Evolutionary conservation across 2,329 filamentous ascomycete species (phyloP).

Genomic region (Fusarium nodosum): DNA sequence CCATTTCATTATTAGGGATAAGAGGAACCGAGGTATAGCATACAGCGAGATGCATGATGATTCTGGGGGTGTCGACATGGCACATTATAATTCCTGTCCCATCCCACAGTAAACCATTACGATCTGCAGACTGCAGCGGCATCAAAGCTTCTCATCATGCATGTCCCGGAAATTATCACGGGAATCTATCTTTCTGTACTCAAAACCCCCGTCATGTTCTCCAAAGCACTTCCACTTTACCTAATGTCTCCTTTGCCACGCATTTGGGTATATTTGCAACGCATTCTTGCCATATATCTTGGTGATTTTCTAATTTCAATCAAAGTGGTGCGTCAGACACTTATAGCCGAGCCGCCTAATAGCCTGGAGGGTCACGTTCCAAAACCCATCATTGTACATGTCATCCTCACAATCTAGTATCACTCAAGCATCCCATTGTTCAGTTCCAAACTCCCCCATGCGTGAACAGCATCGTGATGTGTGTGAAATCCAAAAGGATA

Average conservation of each 20-base stretch:
- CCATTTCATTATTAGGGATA: background rate
- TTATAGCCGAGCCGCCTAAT: background rate
- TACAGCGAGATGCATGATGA: background rate
- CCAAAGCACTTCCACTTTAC: background rate
- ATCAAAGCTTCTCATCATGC: conserved; percentile 5
- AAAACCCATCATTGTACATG: background rate
- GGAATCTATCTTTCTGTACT: background rate
- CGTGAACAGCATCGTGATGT: no score
- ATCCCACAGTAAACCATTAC: background rate
- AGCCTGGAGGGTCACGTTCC: background rate
- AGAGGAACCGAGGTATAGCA: background rate
- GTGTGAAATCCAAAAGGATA: background rate
- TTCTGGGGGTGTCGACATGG: background rate
- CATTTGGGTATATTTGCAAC: background rate
- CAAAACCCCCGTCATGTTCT: background rate
- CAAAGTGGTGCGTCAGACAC: background rate
- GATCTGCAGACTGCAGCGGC: conserved; percentile 5
- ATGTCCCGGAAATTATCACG: conserved; percentile 7
- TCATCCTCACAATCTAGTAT: background rate
- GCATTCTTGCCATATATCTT: background rate
- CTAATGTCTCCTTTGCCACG: background rate
- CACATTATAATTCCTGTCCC: background rate
- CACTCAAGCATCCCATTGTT: no score
- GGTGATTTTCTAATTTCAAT: conserved; percentile 5
- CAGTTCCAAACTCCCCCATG: no score